Conservation (phyloP, 2,329 filamentous ascomycete species). For the Neopestalotiopsis rosae region DNA sequence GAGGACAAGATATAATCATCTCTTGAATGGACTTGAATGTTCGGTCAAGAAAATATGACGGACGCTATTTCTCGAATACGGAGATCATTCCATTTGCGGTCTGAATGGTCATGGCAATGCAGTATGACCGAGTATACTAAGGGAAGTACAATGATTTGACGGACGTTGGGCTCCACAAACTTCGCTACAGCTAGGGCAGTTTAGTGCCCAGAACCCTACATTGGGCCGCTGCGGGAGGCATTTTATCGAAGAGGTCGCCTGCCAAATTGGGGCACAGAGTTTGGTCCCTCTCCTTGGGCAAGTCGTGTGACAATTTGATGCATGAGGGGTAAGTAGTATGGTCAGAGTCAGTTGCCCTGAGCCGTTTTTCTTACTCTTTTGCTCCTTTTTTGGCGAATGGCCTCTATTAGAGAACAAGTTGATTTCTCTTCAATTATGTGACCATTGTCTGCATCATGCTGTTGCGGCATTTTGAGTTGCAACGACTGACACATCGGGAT, state of each 20-base stretch:
- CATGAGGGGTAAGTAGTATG: not conserved
- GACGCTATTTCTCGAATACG: too few relatives aligned
- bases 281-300: too few relatives aligned
- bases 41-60: too few relatives aligned
- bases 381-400: not conserved
- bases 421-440: not conserved
- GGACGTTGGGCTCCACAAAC: not conserved
- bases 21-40: too few relatives aligned
- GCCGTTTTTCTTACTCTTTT: not conserved
- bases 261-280: not conserved
- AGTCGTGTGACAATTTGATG: not conserved
- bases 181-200: not conserved
- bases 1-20: too few relatives aligned
- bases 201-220: not conserved
- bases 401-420: not conserved
- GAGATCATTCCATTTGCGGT: not conserved
- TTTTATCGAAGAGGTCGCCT: not conserved
- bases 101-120: not conserved
- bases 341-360: not conserved
- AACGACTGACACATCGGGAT: not conserved
- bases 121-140: not conserved
- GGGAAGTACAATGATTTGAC: too few relatives aligned
- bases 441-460: not conserved
- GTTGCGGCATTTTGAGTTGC: not conserved
- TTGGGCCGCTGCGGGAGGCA: not conserved